A percentile compares a stretch with the other conserved stretches of the same genome.
Evolutionary conservation across 164 flowering plant genomes (phyloP).

Genomic region (Magnolia kwangsiensis): DNA sequence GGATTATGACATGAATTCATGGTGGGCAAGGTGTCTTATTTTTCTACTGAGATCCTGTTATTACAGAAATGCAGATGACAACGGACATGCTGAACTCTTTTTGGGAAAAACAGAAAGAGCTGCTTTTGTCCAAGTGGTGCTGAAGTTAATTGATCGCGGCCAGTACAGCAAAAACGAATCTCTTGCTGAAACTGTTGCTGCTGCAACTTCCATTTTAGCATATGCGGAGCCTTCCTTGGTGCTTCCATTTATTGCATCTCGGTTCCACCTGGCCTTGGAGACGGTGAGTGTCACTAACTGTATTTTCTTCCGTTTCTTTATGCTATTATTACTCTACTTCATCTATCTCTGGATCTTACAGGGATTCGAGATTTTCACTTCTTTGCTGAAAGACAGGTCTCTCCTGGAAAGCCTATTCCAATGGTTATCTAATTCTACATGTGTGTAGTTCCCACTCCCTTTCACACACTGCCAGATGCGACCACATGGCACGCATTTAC

Average conservation of each 20-base stretch:
- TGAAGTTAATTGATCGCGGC: constrained; percentile 92
- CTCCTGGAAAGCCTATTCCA: too few species aligned
- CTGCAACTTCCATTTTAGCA: constrained; percentile 84
- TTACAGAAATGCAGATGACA: constrained; percentile 43
- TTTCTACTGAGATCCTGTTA: constrained; percentile 12
- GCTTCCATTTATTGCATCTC: constrained; percentile 86
- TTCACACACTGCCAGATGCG: too few species aligned
- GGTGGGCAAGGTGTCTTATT: not conserved
- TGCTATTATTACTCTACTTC: not conserved
- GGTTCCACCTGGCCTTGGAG: constrained; percentile 91
- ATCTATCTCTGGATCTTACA: not conserved
- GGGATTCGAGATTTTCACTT: not conserved
- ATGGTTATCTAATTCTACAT: too few species aligned
- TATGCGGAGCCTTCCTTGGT: constrained; percentile 89
- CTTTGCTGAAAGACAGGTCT: not conserved
- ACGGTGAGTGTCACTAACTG: constrained; percentile 54
- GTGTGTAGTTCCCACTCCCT: too few species aligned
- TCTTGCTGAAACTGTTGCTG: constrained; percentile 92
- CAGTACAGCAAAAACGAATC: constrained; percentile 95
- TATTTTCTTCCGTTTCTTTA: not conserved
- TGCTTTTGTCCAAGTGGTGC: constrained; percentile 62
- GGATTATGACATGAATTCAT: constrained; percentile 7
- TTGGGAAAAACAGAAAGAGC: constrained; percentile 62
- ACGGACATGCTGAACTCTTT: constrained; percentile 27
- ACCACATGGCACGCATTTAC: too few species aligned